Evolutionary conservation across 78 protist species (phyloP), one percentile per base, ranked within the genome.

Genomic region (Dictyostelium purpureum): DNA sequence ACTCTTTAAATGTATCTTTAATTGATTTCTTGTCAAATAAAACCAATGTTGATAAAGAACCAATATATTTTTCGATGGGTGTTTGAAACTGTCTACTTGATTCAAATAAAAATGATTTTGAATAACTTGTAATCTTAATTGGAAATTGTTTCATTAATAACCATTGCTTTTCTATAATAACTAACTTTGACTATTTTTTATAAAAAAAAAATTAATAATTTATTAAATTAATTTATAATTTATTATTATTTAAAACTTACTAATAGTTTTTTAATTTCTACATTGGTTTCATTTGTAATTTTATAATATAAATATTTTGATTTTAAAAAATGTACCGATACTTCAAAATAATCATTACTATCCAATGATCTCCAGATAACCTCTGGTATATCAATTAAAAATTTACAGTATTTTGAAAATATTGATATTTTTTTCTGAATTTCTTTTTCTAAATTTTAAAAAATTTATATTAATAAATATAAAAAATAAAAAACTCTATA

Each of bases 301-400:
- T 71, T 31, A 19, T 51, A 24, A 61, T 85, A 85, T n/a, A 73
- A 31, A 57, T 70, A 47, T 54, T 47, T 56, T 37, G 92, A 66
- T 47, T 70, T 85, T 73, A 85, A 66, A 57, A 42, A 85, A 40
- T 73, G 71, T 12, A 73, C 78, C 1, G 49, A 73, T 19, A 77
- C 80, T 73, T 85, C 92, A 73, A 74, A 85, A 40, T 38, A 85
- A 18, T 85, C 92, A 43, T 71, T 73, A 38, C 45, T 77, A 73
- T 85, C 92, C 16, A 85, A 71, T 28, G 82, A 73, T 70, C 92
- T 70, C 92, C 92, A 85, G 1, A 85, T 85, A n/a, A 63, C 28
- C 31, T 85, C 92, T 18, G 76, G 67, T 16, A 85, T 73, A 73
- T 85, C 92, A 33, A 85, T 73, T 28, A 85, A 45, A 51, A 73